Percentiles rank a stretch among this genome's conserved stretches.
These are phyloP conservation scores for Tolypocladium inflatum DNA, from an alignment of 2,329 filamentous ascomycete species.

Conservation along the genomic window DNA sequence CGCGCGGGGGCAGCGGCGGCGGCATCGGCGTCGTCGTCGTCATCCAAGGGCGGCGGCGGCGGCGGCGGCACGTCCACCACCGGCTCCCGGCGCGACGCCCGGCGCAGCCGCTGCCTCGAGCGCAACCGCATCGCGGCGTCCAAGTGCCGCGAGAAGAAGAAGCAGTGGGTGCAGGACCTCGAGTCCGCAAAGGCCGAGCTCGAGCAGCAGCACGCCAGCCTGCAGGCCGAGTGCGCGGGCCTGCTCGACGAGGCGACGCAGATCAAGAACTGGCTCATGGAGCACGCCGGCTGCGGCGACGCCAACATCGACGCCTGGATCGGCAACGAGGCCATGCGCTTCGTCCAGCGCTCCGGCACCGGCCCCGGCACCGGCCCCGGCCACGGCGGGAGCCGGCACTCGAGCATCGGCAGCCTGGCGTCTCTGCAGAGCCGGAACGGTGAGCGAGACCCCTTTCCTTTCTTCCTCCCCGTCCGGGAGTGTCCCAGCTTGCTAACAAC, in stretches of 20 bases:
- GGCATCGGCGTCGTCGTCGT: background rate
- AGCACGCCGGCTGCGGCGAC: conserved; percentile 42
- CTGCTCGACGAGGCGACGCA: conserved; percentile 34
- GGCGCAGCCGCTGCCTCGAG: conserved; percentile 51
- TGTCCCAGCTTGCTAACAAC: background rate
- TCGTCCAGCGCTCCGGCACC: conserved; percentile 23
- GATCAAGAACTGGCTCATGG: conserved; percentile 42
- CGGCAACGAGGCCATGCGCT: conserved; percentile 39
- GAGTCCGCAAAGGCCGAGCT: conserved; percentile 34
- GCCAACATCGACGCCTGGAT: conserved; percentile 44
- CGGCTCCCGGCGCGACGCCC: background rate
- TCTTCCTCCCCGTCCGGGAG: background rate
- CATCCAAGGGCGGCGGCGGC: background rate
- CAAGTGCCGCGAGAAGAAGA: conserved; percentile 63
- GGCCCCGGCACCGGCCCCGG: background rate
- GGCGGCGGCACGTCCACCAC: background rate
- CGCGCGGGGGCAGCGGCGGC: background rate
- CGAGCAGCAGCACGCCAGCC: conserved; percentile 31
- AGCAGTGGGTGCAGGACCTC: conserved; percentile 40
- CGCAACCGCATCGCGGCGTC: conserved; percentile 64
- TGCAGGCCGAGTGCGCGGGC: conserved; percentile 32
- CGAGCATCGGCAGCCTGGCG: conserved; percentile 2
- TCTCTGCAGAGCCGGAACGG: background rate
- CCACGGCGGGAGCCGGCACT: background rate
- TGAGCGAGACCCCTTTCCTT: background rate